phyloP scores from a whole-genome alignment of 2,329 filamentous ascomycete genomes.

The Pleoardoris graminearum region DNA sequence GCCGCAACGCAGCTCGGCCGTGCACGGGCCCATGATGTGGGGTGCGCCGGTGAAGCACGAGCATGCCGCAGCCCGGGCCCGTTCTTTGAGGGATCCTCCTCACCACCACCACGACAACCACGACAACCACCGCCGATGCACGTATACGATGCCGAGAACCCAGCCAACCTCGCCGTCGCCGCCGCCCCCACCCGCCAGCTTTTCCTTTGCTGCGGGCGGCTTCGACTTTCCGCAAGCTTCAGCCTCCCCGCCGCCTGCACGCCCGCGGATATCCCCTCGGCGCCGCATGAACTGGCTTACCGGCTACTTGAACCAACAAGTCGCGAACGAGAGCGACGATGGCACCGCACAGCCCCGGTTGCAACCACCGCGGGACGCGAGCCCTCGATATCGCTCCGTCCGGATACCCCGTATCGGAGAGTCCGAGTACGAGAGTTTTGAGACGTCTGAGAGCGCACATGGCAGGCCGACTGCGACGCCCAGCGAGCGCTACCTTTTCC shows the following conservation, averaged over 20 bases:
- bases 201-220: conserved; percentile 43
- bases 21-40: no score
- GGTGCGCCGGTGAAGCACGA: no score
- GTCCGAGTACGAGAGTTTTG: no score
- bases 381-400: conserved; percentile 20
- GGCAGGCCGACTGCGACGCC: conserved; percentile 39
- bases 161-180: conserved; percentile 30
- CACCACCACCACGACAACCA: conserved; percentile 2
- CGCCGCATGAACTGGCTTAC: conserved; percentile 7
- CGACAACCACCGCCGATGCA: conserved; percentile 5
- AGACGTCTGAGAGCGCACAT: conserved; percentile 13
- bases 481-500: conserved; percentile 42
- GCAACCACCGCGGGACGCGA: conserved; percentile 3
- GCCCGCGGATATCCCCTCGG: conserved; percentile 7
- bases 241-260: conserved; percentile 23
- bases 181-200: conserved; percentile 31
- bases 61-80: no score
- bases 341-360: conserved; percentile 16
- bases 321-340: neutral
- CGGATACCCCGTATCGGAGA: conserved; percentile 25
- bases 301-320: conserved; percentile 8
- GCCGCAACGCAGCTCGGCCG: neutral
- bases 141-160: conserved; percentile 29
- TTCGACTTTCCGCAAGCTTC: conserved; percentile 53
- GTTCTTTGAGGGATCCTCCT: neutral